Evolutionary conservation across 1,139 yeast species (phyloP), one percentile per base, ranked within the genome.

Genomic region (Williopsis jadinii): DNA sequence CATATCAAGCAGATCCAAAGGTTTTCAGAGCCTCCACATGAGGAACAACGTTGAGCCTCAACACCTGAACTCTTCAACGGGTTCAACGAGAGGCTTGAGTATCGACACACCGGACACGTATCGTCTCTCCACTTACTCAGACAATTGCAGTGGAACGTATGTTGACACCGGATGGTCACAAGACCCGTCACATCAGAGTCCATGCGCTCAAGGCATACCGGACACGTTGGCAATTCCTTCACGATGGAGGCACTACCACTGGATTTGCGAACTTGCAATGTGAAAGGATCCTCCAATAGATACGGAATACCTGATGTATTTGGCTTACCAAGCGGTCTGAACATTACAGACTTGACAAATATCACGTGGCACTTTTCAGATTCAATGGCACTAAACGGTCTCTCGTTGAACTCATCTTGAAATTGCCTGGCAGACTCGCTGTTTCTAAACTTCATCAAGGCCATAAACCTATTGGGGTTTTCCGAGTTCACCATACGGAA

Each of bases 1-100:
- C 97, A 90, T 12, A 86, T 78, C 32, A 90, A 66, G 62, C 97
- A 90, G 10, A 87, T 81, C 97, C 97, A 90, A 27, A 88, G 64
- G 60, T 86, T 86, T 28, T 79, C 80, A 10, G 64, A 58, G n/a
- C 77, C 66, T 0, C 75, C 77, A 63, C 96, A 87, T 2, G 62
- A 59, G 3, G 61, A 55, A 48, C 81, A 73, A 36, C 56, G 60
- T 38, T 67, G 66, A 42, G 49, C 50, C 50, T 45, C 34, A 41
- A 43, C 14, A 42, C 46, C 36, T 43, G 42, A 50, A 33, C 49
- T 57, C 31, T 36, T 32, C 24, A 47, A 31, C 11, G 50, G 42
- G 28, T 44, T 48, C n/a, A 45, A 15, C 27, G 50, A 53, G 35
- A 63, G 52, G 48, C 59, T 78, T 5, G 95, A 80, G 55, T 86